Base-by-base conservation (phyloP, 1,284 basidiomycete genomes). In the Ceratobasidium sp. region DNA sequence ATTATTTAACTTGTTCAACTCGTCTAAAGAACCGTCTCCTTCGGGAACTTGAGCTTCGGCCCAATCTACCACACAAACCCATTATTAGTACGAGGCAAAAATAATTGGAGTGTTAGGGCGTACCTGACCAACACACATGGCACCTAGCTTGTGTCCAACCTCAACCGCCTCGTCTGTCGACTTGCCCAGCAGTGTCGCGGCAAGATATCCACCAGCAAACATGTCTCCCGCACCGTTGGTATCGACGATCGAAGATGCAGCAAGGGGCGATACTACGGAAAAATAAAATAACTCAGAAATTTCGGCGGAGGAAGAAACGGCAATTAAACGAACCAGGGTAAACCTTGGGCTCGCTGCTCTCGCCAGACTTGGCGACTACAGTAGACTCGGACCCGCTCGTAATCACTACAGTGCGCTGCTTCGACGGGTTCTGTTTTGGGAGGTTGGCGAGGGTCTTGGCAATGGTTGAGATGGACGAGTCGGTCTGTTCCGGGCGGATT, bases 181-280 rank as follows among this genome's bases (percentile, higher is more conserved):
- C 90, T 96, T 98, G 33, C 96, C 97, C 58, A 90, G 86, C 70
- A 96, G 92, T 72, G 92, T 89, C 0, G 94, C 97, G 70, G 95
- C 98, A 69, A 99, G 85, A 89, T 99, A 97, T 67, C 96, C 98
- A 80, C 98, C 98, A n/a, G 97, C 96, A 83, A 99, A 99, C 71
- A 96, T 97, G 85, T 99, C 98, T 72, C 98, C 98, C n/a, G 98
- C 98, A 73, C 96, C 98, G 87, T 99, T 99, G 78, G 98, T 99
- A 86, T 99, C 98, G 79, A 98, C 93, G 82, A 99, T 97, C 85
- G 93, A 85, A 78, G 89, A 90, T 81, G 89, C 88, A 72, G 86
- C 83, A 80, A 98, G 88, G 69, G 90, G 55, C 12, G 40, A 18
- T 23, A 63, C 71, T 73, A 49, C 2, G 78, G 88, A 85, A 67